These are phyloP conservation scores for Wickerhamomyces ciferrii DNA, from an alignment of 805 yeast species.

Conservation along the genomic window DNA sequence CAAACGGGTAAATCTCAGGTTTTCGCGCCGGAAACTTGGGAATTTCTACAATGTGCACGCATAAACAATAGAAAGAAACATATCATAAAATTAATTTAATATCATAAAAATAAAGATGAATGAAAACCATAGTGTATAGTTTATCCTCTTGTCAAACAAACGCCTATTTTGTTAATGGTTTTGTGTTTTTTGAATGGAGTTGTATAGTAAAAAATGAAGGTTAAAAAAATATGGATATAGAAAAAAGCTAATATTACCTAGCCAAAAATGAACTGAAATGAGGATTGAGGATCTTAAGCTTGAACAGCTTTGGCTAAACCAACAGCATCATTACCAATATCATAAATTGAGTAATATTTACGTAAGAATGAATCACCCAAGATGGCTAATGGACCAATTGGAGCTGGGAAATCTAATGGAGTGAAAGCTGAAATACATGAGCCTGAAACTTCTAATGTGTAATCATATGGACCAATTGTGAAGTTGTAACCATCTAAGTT, in stretches of 20 bases:
- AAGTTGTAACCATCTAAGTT: constrained; percentile 88
- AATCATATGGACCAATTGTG: constrained; percentile 84
- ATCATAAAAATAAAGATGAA: neutral
- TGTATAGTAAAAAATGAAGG: neutral
- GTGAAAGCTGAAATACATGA: constrained; percentile 95
- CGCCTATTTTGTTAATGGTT: neutral
- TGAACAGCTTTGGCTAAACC: constrained; percentile 82
- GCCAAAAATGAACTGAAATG: neutral
- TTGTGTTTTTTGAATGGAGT: neutral
- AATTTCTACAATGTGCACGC: neutral
- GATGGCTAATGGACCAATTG: constrained; percentile 94
- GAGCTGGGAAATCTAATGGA: constrained; percentile 96
- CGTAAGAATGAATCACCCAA: constrained; percentile 97
- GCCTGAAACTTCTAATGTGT: constrained; percentile 91
- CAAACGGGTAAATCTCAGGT: neutral
- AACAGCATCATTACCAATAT: constrained; percentile 84
- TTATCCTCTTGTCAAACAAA: neutral
- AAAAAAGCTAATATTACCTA: no score
- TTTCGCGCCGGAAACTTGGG: neutral
- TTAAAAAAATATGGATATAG: neutral
- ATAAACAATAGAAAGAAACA: neutral
- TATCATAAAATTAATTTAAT: neutral
- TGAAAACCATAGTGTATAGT: neutral
- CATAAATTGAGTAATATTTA: constrained; percentile 90
- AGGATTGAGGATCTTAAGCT: no score